Evolutionary conservation across 192 early-diverging fungal species (phyloP).

Genomic region (Pilaira anomala): DNA sequence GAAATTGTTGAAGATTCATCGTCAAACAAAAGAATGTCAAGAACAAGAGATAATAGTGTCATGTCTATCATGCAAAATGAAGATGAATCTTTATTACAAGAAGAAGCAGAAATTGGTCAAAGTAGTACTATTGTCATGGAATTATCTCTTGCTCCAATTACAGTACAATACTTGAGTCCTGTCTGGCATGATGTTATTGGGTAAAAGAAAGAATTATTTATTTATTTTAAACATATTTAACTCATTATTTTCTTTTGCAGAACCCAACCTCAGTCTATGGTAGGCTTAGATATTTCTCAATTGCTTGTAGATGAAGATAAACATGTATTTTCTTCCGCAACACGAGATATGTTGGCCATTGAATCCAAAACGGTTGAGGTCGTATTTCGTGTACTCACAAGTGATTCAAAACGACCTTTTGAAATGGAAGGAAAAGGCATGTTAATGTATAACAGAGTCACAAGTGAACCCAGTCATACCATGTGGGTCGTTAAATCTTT

Average conservation of each 20-base stretch:
- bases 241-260: constrained; percentile 30
- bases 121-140: constrained; percentile 78
- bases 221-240: constrained; percentile 7
- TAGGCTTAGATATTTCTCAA: constrained; percentile 45
- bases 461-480: constrained; percentile 60
- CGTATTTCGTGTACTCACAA: constrained; percentile 45
- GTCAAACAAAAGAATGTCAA: not conserved
- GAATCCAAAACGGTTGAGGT: constrained; percentile 67
- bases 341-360: constrained; percentile 48
- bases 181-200: constrained; percentile 65
- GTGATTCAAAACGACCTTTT: constrained; percentile 18
- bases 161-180: constrained; percentile 66
- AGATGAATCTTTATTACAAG: constrained; percentile 42
- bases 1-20: not conserved
- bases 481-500: constrained; percentile 79
- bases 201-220: constrained; percentile 45
- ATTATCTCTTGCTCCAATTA: constrained; percentile 52
- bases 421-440: constrained; percentile 83
- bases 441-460: constrained; percentile 68
- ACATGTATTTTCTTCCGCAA: constrained; percentile 62
- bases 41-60: constrained; percentile 1
- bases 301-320: constrained; percentile 57
- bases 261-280: constrained; percentile 44
- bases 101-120: constrained; percentile 64
- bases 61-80: constrained; percentile 7